phyloP scores from a whole-genome alignment of 768 basidiomycete species.

The Leucocoprinus leucothites region DNA sequence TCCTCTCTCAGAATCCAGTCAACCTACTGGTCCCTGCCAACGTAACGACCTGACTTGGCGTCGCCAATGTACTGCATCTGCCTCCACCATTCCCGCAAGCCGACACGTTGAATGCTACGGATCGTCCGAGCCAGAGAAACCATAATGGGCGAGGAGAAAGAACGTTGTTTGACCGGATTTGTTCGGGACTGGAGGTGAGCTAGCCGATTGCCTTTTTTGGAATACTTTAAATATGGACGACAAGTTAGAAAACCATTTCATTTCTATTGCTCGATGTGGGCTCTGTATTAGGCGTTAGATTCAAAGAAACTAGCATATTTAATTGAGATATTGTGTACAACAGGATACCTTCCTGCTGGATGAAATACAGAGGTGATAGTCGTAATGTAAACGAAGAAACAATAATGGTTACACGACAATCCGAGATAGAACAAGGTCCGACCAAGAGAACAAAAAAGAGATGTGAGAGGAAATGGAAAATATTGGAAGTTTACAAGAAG shows the following conservation, averaged over 20 bases:
- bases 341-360: neutral
- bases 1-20: neutral
- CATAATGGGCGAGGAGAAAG: constrained; percentile 35
- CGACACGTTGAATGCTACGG: constrained; percentile 71
- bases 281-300: neutral
- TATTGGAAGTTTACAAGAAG: neutral
- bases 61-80: constrained; percentile 94
- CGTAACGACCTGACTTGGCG: constrained; percentile 77
- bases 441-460: neutral
- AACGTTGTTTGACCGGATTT: constrained; percentile 30
- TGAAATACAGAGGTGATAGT: constrained; percentile 8
- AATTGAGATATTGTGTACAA: constrained; percentile 8
- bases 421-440: neutral
- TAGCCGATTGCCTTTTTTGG: constrained; percentile 1
- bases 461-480: neutral
- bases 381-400: constrained; percentile 2
- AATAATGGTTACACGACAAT: constrained; percentile 11
- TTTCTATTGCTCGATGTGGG: too few relatives aligned
- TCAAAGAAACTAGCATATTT: neutral
- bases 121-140: constrained; percentile 75
- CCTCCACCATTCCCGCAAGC: constrained; percentile 85
- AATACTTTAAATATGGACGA: neutral
- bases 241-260: too few relatives aligned
- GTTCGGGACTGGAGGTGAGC: constrained; percentile 17
- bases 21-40: constrained; percentile 83